These are phyloP conservation scores for Blepharisma stoltei DNA, from an alignment of 73 alveolate genomes.

Conservation along the genomic window DNA sequence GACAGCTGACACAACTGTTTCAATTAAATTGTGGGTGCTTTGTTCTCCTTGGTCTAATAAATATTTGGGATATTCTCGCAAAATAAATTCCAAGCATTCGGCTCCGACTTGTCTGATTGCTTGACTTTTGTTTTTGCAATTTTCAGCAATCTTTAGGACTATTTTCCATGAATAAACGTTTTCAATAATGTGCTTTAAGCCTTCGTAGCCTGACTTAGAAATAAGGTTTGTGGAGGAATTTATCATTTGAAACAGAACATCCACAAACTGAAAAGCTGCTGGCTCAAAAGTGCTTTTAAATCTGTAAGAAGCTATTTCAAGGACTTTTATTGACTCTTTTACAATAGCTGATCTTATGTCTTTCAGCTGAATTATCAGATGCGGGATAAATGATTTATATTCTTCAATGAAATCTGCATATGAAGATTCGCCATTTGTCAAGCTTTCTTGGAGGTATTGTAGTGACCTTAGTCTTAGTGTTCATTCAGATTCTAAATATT, in stretches of 20 bases:
- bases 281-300: neutral
- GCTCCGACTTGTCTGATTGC: neutral
- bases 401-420: neutral
- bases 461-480: slow-evolving; percentile 6
- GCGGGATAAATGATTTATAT: neutral
- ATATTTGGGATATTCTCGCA: neutral
- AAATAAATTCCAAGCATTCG: neutral
- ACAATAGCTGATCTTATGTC: slow-evolving; percentile 26
- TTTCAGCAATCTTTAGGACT: slow-evolving; percentile 1
- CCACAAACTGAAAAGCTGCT: neutral
- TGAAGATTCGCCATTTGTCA: slow-evolving; percentile 1
- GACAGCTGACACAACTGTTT: too few relatives aligned
- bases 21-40: too few relatives aligned
- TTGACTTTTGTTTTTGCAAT: neutral
- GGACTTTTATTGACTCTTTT: slow-evolving; percentile 31
- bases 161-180: slow-evolving; percentile 18
- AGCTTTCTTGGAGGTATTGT: slow-evolving; percentile 21
- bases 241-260: neutral
- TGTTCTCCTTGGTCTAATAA: neutral
- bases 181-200: neutral
- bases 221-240: slow-evolving; percentile 11
- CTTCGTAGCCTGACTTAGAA: slow-evolving; percentile 6
- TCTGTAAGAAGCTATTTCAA: slow-evolving; percentile 5
- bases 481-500: neutral
- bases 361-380: neutral